phyloP scores from a whole-genome alignment of 73 alveolate species.

The Paramecium primaurelia region DNA sequence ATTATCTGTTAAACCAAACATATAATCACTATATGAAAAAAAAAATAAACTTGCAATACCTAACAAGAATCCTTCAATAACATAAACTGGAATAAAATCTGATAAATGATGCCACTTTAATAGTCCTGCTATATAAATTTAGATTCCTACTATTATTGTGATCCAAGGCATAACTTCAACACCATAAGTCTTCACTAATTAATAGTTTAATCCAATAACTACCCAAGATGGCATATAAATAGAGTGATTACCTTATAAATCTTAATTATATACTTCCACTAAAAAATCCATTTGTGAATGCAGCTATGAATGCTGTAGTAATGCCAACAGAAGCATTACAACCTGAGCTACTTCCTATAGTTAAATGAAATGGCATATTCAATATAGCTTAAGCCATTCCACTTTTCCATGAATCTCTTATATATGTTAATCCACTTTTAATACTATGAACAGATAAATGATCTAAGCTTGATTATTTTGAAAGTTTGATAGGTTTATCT shows the following conservation, averaged over 20 bases:
- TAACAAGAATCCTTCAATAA: constrained; percentile 4
- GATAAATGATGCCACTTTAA: constrained; percentile 43
- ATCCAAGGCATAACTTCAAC: constrained; percentile 47
- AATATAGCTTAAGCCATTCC: constrained; percentile 45
- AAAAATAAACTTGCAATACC: constrained; percentile 10
- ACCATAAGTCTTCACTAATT: constrained; percentile 25
- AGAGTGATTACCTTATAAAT: background rate
- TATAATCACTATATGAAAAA: constrained; percentile 2
- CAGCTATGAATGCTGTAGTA: constrained; percentile 20
- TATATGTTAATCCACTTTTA: background rate
- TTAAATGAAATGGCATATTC: constrained; percentile 41
- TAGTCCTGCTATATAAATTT: background rate
- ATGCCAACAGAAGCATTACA: constrained; percentile 15
- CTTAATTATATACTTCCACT: background rate
- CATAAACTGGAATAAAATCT: constrained; percentile 29
- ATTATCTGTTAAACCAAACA: constrained; percentile 39
- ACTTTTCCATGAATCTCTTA: constrained; percentile 39
- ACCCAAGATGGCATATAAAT: constrained; percentile 45
- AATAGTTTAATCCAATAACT: background rate
- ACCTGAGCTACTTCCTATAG: constrained; percentile 18
- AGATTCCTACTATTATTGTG: constrained; percentile 28
- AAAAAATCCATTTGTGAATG: background rate
- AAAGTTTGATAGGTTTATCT: background rate
- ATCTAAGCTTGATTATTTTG: background rate
- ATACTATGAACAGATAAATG: constrained; percentile 4